Conservation (phyloP, 2,329 filamentous ascomycete genomes). For the Alternaria sp. region DNA sequence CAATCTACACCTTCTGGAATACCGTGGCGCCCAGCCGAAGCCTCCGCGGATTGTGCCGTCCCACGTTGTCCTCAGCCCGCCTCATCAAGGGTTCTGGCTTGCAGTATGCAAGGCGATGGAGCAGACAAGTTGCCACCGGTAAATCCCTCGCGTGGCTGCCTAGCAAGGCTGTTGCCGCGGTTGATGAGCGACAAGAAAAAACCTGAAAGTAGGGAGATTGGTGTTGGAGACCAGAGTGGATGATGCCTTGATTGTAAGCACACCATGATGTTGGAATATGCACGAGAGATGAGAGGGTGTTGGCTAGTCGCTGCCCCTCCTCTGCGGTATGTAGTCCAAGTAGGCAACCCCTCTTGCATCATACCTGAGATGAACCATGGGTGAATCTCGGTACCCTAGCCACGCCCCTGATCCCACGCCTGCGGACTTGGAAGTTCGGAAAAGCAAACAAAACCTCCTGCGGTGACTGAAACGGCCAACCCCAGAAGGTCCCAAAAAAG, state of each 20-base stretch:
- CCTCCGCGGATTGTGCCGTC: neutral
- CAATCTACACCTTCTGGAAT: neutral
- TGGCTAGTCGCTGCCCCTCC: neutral
- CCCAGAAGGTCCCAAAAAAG: neutral
- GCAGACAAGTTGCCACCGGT: neutral
- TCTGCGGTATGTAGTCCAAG: neutral
- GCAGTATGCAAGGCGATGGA: neutral
- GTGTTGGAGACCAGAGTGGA: neutral
- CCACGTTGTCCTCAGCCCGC: neutral
- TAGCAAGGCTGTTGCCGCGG: neutral
- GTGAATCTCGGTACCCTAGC: neutral
- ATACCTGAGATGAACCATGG: neutral
- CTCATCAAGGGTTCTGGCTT: neutral
- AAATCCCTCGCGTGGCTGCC: neutral
- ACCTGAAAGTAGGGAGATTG: neutral
- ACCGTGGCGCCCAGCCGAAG: neutral
- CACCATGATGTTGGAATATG: neutral
- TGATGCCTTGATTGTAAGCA: neutral
- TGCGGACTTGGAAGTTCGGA: neutral
- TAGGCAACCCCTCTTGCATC: neutral
- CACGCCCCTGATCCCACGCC: neutral
- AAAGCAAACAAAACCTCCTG: neutral
- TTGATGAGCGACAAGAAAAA: neutral
- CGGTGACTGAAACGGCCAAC: neutral
- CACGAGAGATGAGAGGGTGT: neutral